Base-by-base conservation (phyloP, 495 filamentous ascomycete species). In the Xylaria telfairii region DNA sequence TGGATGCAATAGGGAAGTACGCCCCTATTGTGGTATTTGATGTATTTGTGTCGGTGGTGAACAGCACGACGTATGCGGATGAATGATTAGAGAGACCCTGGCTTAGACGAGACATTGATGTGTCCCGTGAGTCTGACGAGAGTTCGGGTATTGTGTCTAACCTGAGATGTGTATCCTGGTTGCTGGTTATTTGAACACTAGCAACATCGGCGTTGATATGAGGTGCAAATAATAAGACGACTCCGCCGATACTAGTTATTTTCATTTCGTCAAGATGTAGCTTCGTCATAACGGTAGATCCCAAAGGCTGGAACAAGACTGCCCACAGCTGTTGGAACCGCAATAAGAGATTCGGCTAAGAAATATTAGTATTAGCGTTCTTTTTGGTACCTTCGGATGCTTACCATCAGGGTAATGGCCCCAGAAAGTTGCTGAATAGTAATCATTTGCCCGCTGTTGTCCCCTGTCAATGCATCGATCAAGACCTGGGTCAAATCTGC, bases 261-360 rank as follows among this genome's bases (percentile, higher is more conserved):
- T 1, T 10, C 0, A 46, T 4, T 19, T 47, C 41, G 12, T 4
- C 15, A 4, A 21, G 34, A 12, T 19, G 13, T 5, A 32, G 12
- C 19, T 30, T n/a, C 19, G 26, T 51, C 7, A 17, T 37, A 24
- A 10, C 17, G 24, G 28, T 13, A 2, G 44, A 2, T 13, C 17
- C 17, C 13, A 17, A 6, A 54, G 64, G 64, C n/a, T 66, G 64
- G 32, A 66, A 66, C 13, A 66, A 42, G 46, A 66, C 64, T 3
- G 30, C n/a, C 64, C 64, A 66, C 4, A 66, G 24, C 65, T 57
- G 65, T 4, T 57, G 37, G 17, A 67, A 67, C 13, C 49, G 21
- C 49, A 30, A 42, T 17, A 54, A 7, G 32, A 66, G 21, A 30
- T 66, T 54, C 5, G 64, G 64, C 64, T 65, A 3, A 1, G 30